These are phyloP conservation scores for Paxillus ammoniavirescens DNA, from an alignment of 768 basidiomycete genomes.

Conservation along the genomic window DNA sequence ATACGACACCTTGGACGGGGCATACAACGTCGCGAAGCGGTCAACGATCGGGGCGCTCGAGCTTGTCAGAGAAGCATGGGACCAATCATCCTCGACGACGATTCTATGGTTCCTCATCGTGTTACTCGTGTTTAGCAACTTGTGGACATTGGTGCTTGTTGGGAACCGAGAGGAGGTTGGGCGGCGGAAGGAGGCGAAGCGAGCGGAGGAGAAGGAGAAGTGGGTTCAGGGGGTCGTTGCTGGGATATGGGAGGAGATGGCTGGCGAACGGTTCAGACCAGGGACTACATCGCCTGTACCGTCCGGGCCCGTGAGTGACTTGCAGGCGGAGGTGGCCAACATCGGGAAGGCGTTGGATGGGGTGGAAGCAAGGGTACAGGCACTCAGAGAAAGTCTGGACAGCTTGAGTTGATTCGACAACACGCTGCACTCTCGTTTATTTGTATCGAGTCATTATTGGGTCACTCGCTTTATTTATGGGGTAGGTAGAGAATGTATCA, in stretches of 20 bases:
- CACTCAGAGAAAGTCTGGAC: slow-evolving; percentile 44
- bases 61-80: slow-evolving; percentile 77
- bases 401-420: slow-evolving; percentile 27
- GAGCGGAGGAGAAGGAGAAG: slow-evolving; percentile 66
- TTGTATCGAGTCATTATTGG: background rate
- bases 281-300: slow-evolving; percentile 17
- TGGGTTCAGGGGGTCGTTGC: slow-evolving; percentile 73
- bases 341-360: slow-evolving; percentile 51
- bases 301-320: slow-evolving; percentile 26
- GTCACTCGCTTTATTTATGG: background rate
- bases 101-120: slow-evolving; percentile 74
- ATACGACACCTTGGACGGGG: slow-evolving; percentile 81
- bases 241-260: slow-evolving; percentile 71
- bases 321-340: slow-evolving; percentile 47
- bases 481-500: background rate
- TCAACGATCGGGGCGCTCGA: slow-evolving; percentile 74
- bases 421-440: background rate
- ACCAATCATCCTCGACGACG: slow-evolving; percentile 68
- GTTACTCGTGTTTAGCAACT: slow-evolving; percentile 70
- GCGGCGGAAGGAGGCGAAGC: slow-evolving; percentile 46
- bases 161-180: slow-evolving; percentile 47
- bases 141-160: slow-evolving; percentile 60
- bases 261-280: slow-evolving; percentile 38
- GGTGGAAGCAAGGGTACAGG: slow-evolving; percentile 54
- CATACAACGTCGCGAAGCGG: slow-evolving; percentile 65